Conservation (phyloP, 768 basidiomycete species). For the Calocera viscosa region DNA sequence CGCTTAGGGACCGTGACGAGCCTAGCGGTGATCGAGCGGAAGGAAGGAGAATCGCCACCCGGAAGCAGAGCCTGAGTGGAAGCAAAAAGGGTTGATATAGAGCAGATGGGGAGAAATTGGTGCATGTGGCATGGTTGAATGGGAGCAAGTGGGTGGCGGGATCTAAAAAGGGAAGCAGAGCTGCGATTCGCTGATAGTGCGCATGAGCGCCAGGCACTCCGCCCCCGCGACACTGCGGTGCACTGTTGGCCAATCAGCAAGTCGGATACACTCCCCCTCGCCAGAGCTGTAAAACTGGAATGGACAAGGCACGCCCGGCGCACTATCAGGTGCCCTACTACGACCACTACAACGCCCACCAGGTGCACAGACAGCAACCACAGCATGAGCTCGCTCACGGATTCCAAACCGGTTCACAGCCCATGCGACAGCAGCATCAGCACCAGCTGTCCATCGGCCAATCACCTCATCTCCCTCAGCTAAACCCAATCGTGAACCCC, state of each 20-base stretch:
- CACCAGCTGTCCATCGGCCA: background rate
- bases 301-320: conserved; percentile 1
- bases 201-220: background rate
- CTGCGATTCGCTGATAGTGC: conserved; percentile 7
- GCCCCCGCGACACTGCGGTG: conserved; percentile 9
- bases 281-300: background rate
- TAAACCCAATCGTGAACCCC: background rate
- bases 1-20: background rate
- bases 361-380: background rate
- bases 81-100: background rate
- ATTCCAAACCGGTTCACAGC: background rate
- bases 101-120: background rate
- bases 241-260: conserved; percentile 7
- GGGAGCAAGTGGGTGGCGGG: background rate
- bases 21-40: background rate
- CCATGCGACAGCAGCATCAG: background rate
- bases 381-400: background rate
- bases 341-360: background rate
- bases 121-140: conserved; percentile 1
- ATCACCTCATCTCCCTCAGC: background rate
- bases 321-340: background rate
- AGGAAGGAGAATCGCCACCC: background rate
- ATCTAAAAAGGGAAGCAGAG: background rate
- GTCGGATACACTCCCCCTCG: background rate
- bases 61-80: background rate